Evolutionary conservation across 306 rosid species (phyloP).

Genomic region (Senna tora): DNA sequence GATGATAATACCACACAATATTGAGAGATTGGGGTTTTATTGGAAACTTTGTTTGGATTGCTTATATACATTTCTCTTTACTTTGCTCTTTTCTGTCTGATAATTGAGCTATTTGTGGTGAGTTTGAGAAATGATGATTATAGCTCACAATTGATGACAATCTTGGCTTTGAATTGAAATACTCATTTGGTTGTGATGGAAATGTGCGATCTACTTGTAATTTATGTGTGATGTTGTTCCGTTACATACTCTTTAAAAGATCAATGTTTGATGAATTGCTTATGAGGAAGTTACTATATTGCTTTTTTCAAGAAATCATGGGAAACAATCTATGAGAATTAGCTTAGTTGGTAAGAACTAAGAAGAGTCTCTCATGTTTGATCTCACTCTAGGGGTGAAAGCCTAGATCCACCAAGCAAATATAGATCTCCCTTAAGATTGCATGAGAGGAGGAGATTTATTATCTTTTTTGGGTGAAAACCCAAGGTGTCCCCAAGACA

Average conservation of each 20-base stretch:
- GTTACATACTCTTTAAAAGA: neutral
- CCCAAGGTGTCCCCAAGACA: no score
- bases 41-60: no score
- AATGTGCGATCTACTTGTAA: neutral
- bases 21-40: no score
- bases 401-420: no score
- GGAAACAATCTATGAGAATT: neutral
- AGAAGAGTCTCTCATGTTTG: no score
- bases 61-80: no score
- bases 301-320: neutral
- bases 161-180: constrained; percentile 12
- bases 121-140: neutral
- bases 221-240: constrained; percentile 8
- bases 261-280: neutral
- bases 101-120: neutral
- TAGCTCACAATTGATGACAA: neutral
- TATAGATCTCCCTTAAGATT: no score
- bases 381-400: no score
- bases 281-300: neutral
- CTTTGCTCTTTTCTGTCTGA: constrained; percentile 9
- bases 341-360: no score
- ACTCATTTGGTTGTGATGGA: neutral
- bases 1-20: no score
- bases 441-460: no score
- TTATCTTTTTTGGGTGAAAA: no score